A percentile compares a stretch with the other conserved stretches of the same genome.
Conservation (phyloP, 768 basidiomycete species). For the Suillus subaureus region DNA sequence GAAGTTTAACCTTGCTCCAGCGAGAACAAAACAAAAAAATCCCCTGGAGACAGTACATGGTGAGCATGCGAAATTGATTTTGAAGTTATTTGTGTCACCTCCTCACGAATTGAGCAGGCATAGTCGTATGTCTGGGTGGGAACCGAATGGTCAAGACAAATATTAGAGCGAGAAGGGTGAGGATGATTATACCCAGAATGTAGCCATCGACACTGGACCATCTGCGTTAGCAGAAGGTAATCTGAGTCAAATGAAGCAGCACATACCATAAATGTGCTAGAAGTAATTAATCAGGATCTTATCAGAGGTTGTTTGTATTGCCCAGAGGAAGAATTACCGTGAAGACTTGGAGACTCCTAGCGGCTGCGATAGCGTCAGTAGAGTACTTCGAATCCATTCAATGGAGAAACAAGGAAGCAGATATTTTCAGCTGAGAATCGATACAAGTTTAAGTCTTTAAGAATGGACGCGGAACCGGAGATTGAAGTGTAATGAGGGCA, state of each 20-base stretch:
- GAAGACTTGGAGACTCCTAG: slow-evolving; percentile 4
- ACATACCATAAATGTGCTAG: slow-evolving; percentile 1
- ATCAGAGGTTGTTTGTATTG: background rate
- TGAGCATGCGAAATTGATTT: background rate
- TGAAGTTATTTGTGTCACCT: background rate
- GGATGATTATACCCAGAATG: slow-evolving; percentile 10
- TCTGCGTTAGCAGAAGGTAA: background rate
- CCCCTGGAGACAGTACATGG: background rate
- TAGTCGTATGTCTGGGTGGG: slow-evolving; percentile 7
- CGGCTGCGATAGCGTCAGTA: background rate
- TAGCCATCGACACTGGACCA: slow-evolving; percentile 7
- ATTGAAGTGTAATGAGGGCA: background rate
- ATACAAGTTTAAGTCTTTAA: background rate
- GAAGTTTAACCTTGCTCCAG: slow-evolving; percentile 5
- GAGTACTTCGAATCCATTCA: slow-evolving; percentile 1
- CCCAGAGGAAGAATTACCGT: background rate
- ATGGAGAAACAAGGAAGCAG: background rate
- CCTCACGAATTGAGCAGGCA: background rate
- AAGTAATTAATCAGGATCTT: background rate
- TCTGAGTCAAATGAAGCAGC: background rate
- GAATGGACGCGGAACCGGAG: background rate
- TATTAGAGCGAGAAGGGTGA: background rate
- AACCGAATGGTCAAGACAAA: background rate
- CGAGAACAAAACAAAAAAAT: slow-evolving; percentile 4
- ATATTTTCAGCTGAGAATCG: background rate